Percentiles rank a stretch among this genome's conserved stretches.
These are phyloP conservation scores for Coelastrella sp. DNA, from an alignment of 139 green algal species.

Conservation along the genomic window DNA sequence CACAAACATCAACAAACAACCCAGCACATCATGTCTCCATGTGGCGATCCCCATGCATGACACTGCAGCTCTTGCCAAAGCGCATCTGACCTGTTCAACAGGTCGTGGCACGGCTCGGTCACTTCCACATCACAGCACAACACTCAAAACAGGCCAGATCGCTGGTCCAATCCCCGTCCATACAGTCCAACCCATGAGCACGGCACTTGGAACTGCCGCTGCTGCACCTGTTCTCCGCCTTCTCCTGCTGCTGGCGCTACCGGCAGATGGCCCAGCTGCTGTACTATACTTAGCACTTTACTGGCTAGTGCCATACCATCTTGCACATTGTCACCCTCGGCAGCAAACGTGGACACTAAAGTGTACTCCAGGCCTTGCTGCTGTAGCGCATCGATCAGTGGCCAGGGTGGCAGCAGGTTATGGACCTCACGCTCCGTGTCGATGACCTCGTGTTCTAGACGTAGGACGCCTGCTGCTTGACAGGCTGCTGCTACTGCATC, in stretches of 20 bases:
- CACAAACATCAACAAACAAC: too few species aligned
- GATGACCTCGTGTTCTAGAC: slow-evolving; percentile 55
- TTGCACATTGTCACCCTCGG: slow-evolving; percentile 74
- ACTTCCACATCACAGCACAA: not conserved
- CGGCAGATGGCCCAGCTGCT: not conserved
- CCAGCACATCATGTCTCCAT: too few species aligned
- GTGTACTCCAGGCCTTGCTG: slow-evolving; percentile 5
- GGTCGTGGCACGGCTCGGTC: not conserved
- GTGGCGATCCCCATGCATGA: too few species aligned
- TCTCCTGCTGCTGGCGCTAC: not conserved
- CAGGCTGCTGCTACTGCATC: not conserved
- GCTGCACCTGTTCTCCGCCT: not conserved
- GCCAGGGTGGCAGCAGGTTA: slow-evolving; percentile 71
- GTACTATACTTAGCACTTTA: slow-evolving; percentile 37
- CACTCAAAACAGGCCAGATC: not conserved
- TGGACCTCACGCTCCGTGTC: slow-evolving; percentile 52
- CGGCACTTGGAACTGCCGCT: slow-evolving; percentile 41
- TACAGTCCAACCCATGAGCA: slow-evolving; percentile 54
- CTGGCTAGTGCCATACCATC: slow-evolving; percentile 62
- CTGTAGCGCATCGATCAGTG: slow-evolving; percentile 55
- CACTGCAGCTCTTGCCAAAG: too few species aligned
- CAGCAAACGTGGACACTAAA: slow-evolving; percentile 63
- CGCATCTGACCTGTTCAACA: too few species aligned
- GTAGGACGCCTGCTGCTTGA: slow-evolving; percentile 15
- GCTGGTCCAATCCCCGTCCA: not conserved